These are phyloP conservation scores for Oryza australiensis DNA, from an alignment of 176 grass and related monocot genomes.

Conservation along the genomic window DNA sequence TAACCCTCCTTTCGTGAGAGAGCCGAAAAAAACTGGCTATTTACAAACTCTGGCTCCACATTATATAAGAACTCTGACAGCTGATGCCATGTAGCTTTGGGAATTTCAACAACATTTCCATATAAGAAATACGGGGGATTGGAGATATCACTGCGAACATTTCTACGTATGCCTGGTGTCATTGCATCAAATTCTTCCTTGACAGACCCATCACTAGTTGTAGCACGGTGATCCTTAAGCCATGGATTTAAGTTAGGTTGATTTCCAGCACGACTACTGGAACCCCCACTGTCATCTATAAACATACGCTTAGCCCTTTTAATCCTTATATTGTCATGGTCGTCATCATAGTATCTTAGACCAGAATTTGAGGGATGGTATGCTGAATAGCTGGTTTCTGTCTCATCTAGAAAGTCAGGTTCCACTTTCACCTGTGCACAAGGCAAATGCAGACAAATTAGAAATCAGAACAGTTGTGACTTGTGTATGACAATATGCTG, in stretches of 20 bases:
- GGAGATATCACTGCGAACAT: neutral
- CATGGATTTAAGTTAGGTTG: constrained; percentile 7
- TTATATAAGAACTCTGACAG: constrained; percentile 62
- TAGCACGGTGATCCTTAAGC: neutral
- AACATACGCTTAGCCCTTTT: constrained; percentile 57
- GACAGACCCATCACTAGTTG: constrained; percentile 25
- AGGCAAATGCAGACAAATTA: constrained; percentile 20
- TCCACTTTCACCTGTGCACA: constrained; percentile 50
- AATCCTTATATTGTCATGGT: constrained; percentile 7
- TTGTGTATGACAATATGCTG: constrained; percentile 18
- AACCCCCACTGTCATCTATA: constrained; percentile 34
- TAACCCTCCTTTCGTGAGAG: constrained; percentile 72
- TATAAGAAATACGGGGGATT: constrained; percentile 74
- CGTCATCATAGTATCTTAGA: constrained; percentile 30
- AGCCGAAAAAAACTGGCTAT: constrained; percentile 69
- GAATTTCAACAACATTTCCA: constrained; percentile 68
- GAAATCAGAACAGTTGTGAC: neutral
- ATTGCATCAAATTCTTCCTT: constrained; percentile 45
- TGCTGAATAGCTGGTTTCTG: constrained; percentile 41
- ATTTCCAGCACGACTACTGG: constrained; percentile 28
- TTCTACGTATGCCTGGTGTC: constrained; percentile 12
- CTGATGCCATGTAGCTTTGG: constrained; percentile 50
- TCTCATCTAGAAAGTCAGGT: constrained; percentile 35
- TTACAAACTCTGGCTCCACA: constrained; percentile 69
- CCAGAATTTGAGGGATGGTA: constrained; percentile 36